Conservation (phyloP, 1,284 basidiomycete genomes). For the Fomitopsis pinicola region DNA sequence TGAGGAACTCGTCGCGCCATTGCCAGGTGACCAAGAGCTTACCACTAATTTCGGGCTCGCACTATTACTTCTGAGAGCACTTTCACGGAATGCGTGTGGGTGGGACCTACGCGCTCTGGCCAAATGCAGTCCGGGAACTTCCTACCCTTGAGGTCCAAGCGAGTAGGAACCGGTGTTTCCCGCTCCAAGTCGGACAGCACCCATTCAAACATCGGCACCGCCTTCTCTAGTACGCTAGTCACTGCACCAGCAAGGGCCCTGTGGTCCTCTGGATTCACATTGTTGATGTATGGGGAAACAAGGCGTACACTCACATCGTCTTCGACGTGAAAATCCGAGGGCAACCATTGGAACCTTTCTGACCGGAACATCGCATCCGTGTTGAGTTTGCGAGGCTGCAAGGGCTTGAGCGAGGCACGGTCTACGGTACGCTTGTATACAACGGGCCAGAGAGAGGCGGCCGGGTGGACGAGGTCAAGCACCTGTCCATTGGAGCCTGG, state of each 20-base stretch:
- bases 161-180: not conserved
- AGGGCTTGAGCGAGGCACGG: not conserved
- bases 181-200: not conserved
- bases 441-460: not conserved
- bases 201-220: not conserved
- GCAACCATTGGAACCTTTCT: slow-evolving; percentile 7
- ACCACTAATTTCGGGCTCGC: not conserved
- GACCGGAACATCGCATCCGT: not conserved
- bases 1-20: not conserved
- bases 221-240: not conserved
- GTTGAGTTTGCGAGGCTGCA: not conserved
- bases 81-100: not conserved
- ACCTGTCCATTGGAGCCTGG: slow-evolving; percentile 11
- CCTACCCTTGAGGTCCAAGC: not conserved
- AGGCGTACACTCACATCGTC: not conserved
- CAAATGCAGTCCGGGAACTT: not conserved
- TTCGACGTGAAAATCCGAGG: slow-evolving; percentile 6
- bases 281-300: not conserved
- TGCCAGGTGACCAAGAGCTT: not conserved
- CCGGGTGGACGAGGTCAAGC: not conserved
- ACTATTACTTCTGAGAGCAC: not conserved
- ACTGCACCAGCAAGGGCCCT: not conserved
- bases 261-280: slow-evolving; percentile 1
- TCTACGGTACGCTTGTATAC: not conserved
- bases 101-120: not conserved